A percentile compares a stretch with the other conserved stretches of the same genome.
Evolutionary conservation across 306 rosid genomes (phyloP).

Genomic region (Acacia melanoxylon): DNA sequence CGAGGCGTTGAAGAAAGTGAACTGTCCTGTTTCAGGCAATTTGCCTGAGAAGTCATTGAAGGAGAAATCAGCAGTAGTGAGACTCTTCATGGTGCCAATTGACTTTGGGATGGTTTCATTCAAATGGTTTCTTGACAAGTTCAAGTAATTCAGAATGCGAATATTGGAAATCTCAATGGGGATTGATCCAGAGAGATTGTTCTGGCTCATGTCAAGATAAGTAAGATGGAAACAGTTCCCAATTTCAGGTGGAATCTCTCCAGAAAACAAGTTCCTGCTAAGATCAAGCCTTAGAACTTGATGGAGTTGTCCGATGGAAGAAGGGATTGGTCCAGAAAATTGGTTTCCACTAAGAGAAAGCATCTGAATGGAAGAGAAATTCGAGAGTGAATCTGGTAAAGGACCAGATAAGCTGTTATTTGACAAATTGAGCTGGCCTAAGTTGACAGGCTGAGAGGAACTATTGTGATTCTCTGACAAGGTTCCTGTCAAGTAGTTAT

Average conservation of each 20-base stretch:
- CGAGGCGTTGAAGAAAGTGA: conserved; percentile 72
- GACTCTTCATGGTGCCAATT: conserved; percentile 75
- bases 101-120: conserved; percentile 63
- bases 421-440: conserved; percentile 73
- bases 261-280: conserved; percentile 62
- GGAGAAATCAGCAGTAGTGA: conserved; percentile 88
- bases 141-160: conserved; percentile 63
- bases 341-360: conserved; percentile 68
- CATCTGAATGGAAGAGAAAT: conserved; percentile 66
- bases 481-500: conserved; percentile 72
- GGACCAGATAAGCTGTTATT: conserved; percentile 73
- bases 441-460: conserved; percentile 49
- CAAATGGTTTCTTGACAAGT: conserved; percentile 72
- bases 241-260: conserved; percentile 60
- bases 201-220: conserved; percentile 87
- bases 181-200: conserved; percentile 77
- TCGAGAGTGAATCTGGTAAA: conserved; percentile 64
- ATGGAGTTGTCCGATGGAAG: conserved; percentile 63
- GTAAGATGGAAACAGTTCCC: conserved; percentile 63
- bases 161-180: conserved; percentile 61
- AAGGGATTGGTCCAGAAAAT: conserved; percentile 75
- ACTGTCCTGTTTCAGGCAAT: conserved; percentile 81
- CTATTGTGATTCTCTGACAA: conserved; percentile 59
- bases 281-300: conserved; percentile 69
- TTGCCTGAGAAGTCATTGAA: conserved; percentile 80